phyloP scores from a whole-genome alignment of 805 yeast species.

The Candida alai region DNA sequence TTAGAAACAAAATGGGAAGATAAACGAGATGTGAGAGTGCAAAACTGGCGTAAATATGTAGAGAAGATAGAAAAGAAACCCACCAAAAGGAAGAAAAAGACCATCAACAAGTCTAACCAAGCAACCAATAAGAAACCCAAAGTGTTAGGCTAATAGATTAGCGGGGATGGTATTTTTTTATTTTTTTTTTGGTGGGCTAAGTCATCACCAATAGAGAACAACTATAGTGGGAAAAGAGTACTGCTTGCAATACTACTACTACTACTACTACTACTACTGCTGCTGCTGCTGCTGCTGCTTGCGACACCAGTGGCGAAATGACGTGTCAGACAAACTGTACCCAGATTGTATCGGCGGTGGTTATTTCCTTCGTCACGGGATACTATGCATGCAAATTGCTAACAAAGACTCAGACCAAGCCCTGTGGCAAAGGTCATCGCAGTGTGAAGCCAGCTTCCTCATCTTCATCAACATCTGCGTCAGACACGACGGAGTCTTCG shows the following conservation, averaged over 20 bases:
- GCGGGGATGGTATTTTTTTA: not conserved
- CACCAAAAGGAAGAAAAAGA: slow-evolving; percentile 36
- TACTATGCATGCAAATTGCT: slow-evolving; percentile 18
- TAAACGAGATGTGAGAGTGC: slow-evolving; percentile 52
- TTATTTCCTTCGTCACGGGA: slow-evolving; percentile 37
- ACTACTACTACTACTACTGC: too few relatives aligned
- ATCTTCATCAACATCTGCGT: slow-evolving; percentile 2
- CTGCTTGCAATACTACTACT: too few relatives aligned
- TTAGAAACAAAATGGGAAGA: slow-evolving; percentile 57
- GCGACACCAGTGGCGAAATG: too few relatives aligned
- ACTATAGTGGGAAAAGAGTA: too few relatives aligned
- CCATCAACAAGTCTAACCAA: too few relatives aligned
- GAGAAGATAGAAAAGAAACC: slow-evolving; percentile 44
- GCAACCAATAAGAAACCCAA: slow-evolving; percentile 10
- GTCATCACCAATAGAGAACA: not conserved
- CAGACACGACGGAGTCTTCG: slow-evolving; percentile 2
- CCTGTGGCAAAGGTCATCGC: not conserved
- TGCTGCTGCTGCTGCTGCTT: too few relatives aligned
- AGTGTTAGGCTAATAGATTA: slow-evolving; percentile 32
- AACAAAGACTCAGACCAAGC: not conserved
- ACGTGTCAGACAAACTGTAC: slow-evolving; percentile 12
- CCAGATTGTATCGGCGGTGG: slow-evolving; percentile 26
- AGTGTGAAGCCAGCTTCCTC: not conserved
- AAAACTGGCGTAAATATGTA: slow-evolving; percentile 54
- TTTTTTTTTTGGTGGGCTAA: too few relatives aligned